Evolutionary conservation across 1,139 yeast species (phyloP).

Genomic region (Taphrina communis): DNA sequence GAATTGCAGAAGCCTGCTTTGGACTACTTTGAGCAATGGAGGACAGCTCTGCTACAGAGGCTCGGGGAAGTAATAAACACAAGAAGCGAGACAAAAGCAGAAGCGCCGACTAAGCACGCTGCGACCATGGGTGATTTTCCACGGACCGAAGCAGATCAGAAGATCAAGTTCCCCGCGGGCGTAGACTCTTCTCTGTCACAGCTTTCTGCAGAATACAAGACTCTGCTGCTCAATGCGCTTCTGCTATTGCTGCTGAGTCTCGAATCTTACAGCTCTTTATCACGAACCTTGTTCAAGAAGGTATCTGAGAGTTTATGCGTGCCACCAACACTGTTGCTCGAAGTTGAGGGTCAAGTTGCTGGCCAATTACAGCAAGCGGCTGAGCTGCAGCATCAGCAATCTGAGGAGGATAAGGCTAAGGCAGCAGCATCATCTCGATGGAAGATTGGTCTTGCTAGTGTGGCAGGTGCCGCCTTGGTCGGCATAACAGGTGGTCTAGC

Average conservation of each 20-base stretch:
- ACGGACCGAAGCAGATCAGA: conserved; percentile 15
- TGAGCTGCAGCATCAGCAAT: conserved; percentile 31
- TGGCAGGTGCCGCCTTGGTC: conserved; percentile 96
- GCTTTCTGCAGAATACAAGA: conserved; percentile 27
- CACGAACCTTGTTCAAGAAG: conserved; percentile 35
- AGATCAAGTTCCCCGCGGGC: conserved; percentile 15
- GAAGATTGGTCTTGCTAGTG: conserved; percentile 90
- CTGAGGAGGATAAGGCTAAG: conserved; percentile 33
- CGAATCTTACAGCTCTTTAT: conserved; percentile 35
- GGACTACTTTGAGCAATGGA: conserved; percentile 38
- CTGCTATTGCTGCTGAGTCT: conserved; percentile 40
- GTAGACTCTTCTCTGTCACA: conserved; percentile 21
- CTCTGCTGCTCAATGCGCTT: conserved; percentile 37
- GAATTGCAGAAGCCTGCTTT: conserved; percentile 24
- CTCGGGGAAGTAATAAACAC: conserved; percentile 40
- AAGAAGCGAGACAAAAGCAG: background rate
- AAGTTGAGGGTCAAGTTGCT: conserved; percentile 38
- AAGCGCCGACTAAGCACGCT: conserved; percentile 1
- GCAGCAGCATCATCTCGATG: conserved; percentile 28
- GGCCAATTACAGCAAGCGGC: conserved; percentile 38
- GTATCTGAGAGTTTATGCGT: conserved; percentile 29
- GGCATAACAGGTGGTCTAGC: conserved; percentile 94
- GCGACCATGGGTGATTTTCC: conserved; percentile 27
- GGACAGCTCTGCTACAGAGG: conserved; percentile 22
- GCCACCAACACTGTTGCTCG: conserved; percentile 30